Evolutionary conservation across 2,329 filamentous ascomycete genomes (phyloP).

Genomic region (Verticillium dahliae): DNA sequence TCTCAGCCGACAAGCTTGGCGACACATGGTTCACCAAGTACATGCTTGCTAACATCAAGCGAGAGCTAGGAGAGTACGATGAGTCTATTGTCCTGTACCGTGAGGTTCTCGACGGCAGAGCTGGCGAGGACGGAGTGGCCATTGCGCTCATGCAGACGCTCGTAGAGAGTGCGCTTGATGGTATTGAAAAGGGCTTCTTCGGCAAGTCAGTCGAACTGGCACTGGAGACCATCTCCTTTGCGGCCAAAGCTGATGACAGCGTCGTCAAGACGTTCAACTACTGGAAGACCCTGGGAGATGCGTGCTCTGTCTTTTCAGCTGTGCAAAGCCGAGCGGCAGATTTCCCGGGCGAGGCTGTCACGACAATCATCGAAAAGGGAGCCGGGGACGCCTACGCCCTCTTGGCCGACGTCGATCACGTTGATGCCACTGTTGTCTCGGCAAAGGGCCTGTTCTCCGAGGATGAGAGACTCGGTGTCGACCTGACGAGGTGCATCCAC

Average conservation of each 20-base stretch:
- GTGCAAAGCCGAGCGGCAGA: conserved; percentile 61
- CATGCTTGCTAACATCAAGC: conserved; percentile 91
- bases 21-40: conserved; percentile 95
- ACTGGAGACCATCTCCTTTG: conserved; percentile 60
- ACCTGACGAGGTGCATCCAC: conserved; percentile 56
- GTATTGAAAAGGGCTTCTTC: conserved; percentile 77
- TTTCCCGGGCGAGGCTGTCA: conserved; percentile 55
- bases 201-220: conserved; percentile 73
- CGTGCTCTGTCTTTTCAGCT: conserved; percentile 75
- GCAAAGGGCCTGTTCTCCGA: conserved; percentile 37
- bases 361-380: conserved; percentile 48
- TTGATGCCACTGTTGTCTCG: conserved; percentile 37
- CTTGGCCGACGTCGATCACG: conserved; percentile 64
- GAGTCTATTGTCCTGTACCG: conserved; percentile 73
- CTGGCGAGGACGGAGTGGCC: conserved; percentile 76
- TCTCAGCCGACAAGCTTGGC: conserved; percentile 28
- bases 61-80: conserved; percentile 86
- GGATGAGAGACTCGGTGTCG: conserved; percentile 39
- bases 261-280: conserved; percentile 78
- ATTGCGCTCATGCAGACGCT: conserved; percentile 85
- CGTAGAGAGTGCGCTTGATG: conserved; percentile 72
- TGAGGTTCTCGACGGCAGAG: conserved; percentile 60
- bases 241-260: conserved; percentile 51
- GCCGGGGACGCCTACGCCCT: conserved; percentile 51
- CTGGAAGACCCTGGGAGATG: conserved; percentile 89